A percentile compares a stretch with the other conserved stretches of the same genome.
Conservation (phyloP, 2,329 filamentous ascomycete genomes). For the Amphichorda felina region DNA sequence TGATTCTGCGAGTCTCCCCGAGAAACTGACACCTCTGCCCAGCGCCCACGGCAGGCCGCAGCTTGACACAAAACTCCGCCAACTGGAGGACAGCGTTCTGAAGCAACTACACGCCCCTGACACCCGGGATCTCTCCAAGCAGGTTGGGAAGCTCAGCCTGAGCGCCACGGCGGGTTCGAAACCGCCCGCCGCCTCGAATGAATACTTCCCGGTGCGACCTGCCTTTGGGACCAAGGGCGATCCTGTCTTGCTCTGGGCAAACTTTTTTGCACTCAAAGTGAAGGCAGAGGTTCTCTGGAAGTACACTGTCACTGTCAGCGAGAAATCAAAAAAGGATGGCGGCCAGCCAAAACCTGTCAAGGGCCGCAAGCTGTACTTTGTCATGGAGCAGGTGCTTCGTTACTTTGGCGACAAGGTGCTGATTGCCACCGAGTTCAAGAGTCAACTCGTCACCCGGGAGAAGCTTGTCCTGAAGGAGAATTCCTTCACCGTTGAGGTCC, state of each 20-base stretch:
- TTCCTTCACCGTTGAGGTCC: conserved; percentile 21
- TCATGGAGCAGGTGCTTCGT: conserved; percentile 25
- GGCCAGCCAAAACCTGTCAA: conserved; percentile 11
- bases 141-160: not conserved
- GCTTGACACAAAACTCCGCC: conserved; percentile 13
- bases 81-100: conserved; percentile 27
- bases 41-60: conserved; percentile 7
- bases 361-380: conserved; percentile 28
- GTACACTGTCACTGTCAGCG: conserved; percentile 29
- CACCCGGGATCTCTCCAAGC: not conserved
- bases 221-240: conserved; percentile 33
- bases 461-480: conserved; percentile 22
- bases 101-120: not conserved
- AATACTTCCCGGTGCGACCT: conserved; percentile 33
- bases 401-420: conserved; percentile 19
- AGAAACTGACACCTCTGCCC: not conserved
- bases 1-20: not conserved
- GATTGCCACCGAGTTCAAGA: conserved; percentile 38
- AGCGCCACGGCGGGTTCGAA: not conserved
- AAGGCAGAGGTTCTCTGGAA: conserved; percentile 25
- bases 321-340: conserved; percentile 9
- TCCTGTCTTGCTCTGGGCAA: conserved; percentile 35
- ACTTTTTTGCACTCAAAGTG: conserved; percentile 36
- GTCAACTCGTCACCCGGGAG: conserved; percentile 27
- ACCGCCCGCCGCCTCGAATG: conserved; percentile 1